phyloP scores from a whole-genome alignment of 352 stramenopile species.

The Hyaloperonospora brassicae region DNA sequence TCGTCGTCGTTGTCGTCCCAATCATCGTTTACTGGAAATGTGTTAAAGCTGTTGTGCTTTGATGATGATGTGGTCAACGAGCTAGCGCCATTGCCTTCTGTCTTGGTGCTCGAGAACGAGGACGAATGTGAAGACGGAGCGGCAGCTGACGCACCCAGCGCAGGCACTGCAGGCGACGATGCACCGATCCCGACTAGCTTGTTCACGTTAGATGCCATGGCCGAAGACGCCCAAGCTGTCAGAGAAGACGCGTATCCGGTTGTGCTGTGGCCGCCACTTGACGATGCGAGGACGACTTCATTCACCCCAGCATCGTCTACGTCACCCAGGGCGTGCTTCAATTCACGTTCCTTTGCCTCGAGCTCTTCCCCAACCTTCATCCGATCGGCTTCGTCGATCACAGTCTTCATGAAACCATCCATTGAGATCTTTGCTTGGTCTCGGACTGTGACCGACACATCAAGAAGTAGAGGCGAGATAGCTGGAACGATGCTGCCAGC shows the following conservation, averaged over 20 bases:
- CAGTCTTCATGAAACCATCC: slow-evolving; percentile 76
- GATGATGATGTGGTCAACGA: slow-evolving; percentile 16
- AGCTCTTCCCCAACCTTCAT: slow-evolving; percentile 74
- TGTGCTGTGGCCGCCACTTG: slow-evolving; percentile 24
- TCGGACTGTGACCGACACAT: slow-evolving; percentile 71
- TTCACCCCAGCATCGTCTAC: slow-evolving; percentile 7
- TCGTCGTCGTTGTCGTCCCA: slow-evolving; percentile 54
- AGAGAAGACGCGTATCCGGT: slow-evolving; percentile 58
- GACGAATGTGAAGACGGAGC: slow-evolving; percentile 24
- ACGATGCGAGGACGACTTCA: slow-evolving; percentile 7
- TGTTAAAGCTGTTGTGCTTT: slow-evolving; percentile 24
- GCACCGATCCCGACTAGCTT: slow-evolving; percentile 50
- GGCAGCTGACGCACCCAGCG: slow-evolving; percentile 5
- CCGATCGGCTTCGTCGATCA: slow-evolving; percentile 61
- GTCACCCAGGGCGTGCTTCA: slow-evolving; percentile 38
- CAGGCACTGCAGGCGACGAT: slow-evolving; percentile 19
- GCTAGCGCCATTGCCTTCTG: slow-evolving; percentile 11
- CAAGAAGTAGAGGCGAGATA: slow-evolving; percentile 68
- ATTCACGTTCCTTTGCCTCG: slow-evolving; percentile 51
- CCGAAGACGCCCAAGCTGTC: slow-evolving; percentile 67
- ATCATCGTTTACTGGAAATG: slow-evolving; percentile 45
- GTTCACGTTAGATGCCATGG: slow-evolving; percentile 56
- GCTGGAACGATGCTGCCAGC: slow-evolving; percentile 66
- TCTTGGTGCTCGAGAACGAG: slow-evolving; percentile 17
- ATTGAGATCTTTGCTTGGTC: slow-evolving; percentile 70